These are phyloP conservation scores for Serendipita sp. DNA, from an alignment of 768 basidiomycete genomes.

Conservation along the genomic window DNA sequence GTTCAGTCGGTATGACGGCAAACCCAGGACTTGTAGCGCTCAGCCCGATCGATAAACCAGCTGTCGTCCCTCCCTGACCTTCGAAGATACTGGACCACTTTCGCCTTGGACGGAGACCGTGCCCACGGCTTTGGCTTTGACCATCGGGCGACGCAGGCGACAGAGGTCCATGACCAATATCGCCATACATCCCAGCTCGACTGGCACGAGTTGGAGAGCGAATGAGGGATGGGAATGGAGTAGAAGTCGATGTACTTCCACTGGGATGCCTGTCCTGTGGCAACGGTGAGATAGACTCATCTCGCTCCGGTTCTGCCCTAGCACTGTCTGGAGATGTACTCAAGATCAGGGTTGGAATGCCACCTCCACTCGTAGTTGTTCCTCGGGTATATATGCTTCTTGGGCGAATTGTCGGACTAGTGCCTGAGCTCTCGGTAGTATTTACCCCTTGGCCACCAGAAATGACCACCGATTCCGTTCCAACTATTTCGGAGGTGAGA, in stretches of 20 bases:
- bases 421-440: not conserved
- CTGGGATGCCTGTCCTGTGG: not conserved
- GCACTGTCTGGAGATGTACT: not conserved
- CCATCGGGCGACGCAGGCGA: not conserved
- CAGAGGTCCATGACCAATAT: not conserved
- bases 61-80: not conserved
- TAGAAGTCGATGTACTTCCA: not conserved
- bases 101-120: not conserved
- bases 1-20: slow-evolving; percentile 40
- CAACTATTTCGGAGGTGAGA: slow-evolving; percentile 11
- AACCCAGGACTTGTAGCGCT: slow-evolving; percentile 70
- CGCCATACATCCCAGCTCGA: not conserved
- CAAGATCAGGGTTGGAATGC: not conserved
- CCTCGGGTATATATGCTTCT: not conserved
- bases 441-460: slow-evolving; percentile 9
- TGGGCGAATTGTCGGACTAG: not conserved
- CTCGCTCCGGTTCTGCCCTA: not conserved
- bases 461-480: slow-evolving; percentile 11
- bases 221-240: not conserved
- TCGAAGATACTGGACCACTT: slow-evolving; percentile 7
- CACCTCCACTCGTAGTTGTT: not conserved
- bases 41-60: slow-evolving; percentile 58
- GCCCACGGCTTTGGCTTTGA: not conserved
- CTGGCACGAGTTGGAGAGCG: slow-evolving; percentile 6
- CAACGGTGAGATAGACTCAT: not conserved